phyloP scores from a whole-genome alignment of 2,329 filamentous ascomycete genomes.

The Daldinia eschscholtzii region DNA sequence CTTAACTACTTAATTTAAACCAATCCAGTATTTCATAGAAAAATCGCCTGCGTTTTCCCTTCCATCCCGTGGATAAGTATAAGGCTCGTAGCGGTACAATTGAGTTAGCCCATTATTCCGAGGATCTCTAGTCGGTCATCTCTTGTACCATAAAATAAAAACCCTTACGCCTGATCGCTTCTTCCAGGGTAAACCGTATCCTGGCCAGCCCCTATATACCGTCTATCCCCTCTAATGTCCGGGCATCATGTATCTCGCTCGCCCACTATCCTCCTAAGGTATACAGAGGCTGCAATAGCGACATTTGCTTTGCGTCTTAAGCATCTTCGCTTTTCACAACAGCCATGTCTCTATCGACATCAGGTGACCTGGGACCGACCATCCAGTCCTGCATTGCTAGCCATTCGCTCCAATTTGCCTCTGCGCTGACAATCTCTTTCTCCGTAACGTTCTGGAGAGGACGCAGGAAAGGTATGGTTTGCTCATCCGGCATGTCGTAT shows the following conservation, averaged over 20 bases:
- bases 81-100: slow-evolving; percentile 28
- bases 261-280: slow-evolving; percentile 8
- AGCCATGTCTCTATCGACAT: slow-evolving; percentile 50
- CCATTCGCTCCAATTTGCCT: slow-evolving; percentile 93
- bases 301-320: slow-evolving; percentile 32
- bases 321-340: slow-evolving; percentile 53
- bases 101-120: slow-evolving; percentile 18
- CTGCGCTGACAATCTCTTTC: slow-evolving; percentile 84
- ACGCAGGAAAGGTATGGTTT: slow-evolving; percentile 87
- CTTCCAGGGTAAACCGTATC: slow-evolving; percentile 18
- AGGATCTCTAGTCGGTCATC: slow-evolving; percentile 22
- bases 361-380: slow-evolving; percentile 84
- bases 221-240: slow-evolving; percentile 24
- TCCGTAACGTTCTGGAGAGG: slow-evolving; percentile 83
- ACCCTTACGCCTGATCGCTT: slow-evolving; percentile 27
- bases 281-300: neutral
- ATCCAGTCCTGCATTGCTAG: slow-evolving; percentile 98
- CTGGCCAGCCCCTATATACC: slow-evolving; percentile 11
- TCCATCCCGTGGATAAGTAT: slow-evolving; percentile 30
- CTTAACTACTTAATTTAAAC: slow-evolving; percentile 1
- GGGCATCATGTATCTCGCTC: slow-evolving; percentile 13
- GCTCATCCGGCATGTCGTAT: slow-evolving; percentile 87
- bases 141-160: slow-evolving; percentile 23
- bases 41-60: slow-evolving; percentile 16
- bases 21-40: slow-evolving; percentile 20